Conservation (phyloP, 2,329 filamentous ascomycete species). For the Monosporascus sp. region DNA sequence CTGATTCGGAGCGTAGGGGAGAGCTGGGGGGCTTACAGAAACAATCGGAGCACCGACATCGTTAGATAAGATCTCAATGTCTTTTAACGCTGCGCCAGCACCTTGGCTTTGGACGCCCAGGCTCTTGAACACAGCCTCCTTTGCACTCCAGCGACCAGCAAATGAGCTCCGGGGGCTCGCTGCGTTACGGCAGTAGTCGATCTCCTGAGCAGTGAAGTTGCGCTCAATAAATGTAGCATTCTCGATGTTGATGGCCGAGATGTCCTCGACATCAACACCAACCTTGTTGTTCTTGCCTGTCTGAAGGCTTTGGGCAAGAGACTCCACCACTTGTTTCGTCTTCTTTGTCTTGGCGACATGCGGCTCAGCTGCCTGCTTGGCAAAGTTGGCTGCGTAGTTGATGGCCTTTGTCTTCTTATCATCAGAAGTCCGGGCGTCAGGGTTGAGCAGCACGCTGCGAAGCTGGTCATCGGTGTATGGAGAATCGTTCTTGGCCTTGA, state of each 20-base stretch:
- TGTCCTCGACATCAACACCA: conserved; percentile 89
- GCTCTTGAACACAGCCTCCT: conserved; percentile 98
- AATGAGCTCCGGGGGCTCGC: conserved; percentile 83
- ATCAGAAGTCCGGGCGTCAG: conserved; percentile 74
- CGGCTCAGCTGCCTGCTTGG: conserved; percentile 55
- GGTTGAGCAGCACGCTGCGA: conserved; percentile 86
- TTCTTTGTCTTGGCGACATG: conserved; percentile 48
- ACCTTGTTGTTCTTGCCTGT: conserved; percentile 63
- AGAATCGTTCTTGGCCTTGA: conserved; percentile 88
- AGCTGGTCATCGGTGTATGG: conserved; percentile 89
- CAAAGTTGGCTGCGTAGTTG: conserved; percentile 65
- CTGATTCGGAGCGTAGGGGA: conserved; percentile 3
- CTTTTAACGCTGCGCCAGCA: conserved; percentile 82
- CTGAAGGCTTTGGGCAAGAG: conserved; percentile 60
- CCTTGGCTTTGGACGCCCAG: conserved; percentile 83
- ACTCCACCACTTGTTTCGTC: conserved; percentile 72
- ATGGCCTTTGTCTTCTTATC: conserved; percentile 85
- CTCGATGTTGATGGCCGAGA: conserved; percentile 81
- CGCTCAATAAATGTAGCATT: conserved; percentile 93
- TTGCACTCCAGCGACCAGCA: conserved; percentile 92
- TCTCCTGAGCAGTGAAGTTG: conserved; percentile 85
- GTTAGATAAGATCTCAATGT: conserved; percentile 87
- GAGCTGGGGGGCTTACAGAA: conserved; percentile 56
- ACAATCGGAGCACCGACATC: conserved; percentile 80
- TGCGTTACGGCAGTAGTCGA: conserved; percentile 78